Base-by-base conservation (phyloP, 163 green algal genomes). In the Scenedesmus sp. region DNA sequence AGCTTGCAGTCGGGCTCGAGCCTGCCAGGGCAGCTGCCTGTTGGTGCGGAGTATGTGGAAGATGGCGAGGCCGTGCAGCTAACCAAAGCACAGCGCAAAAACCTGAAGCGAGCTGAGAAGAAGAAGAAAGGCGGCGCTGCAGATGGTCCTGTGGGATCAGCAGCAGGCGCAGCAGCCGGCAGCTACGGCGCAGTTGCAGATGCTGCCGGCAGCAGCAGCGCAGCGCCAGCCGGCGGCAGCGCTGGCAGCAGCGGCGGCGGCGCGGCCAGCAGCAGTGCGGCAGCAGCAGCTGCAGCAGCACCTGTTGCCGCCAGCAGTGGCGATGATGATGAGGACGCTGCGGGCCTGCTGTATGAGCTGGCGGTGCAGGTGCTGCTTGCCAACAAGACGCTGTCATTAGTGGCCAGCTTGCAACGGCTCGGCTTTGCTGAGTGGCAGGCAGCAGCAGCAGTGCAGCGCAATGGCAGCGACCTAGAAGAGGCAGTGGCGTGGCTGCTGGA, bases 1-100 rank as follows among this genome's bases (percentile, higher is more conserved):
- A 81, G 55, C 64, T 55, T 91, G 34, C 84, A 79, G 62, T 57
- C 59, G n/a, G 84, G 34, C 66, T n/a, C 70, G 0, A 79, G 70
- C 5, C 81, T 86, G 23, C 81, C 18, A 18, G 54, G 55, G 2
- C 86, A 84, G 86, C 64, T 85, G 62, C 87, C 86, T 10, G 93
- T 96, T 62, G 94, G 94, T 2, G 86, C 91, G 8, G 94, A 94
- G 56, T 93, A 93, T 23, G 73, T 82, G 59, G 88, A 93, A n/a
- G 91, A 94, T 3, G 91, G 60, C 0, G 90, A 93, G 87, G 88
- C 93, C 46, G 91, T 73, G 4, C 94, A 93, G 85, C 94, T 97
- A 1, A 96, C 92, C 13, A 97, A 97, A 55, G 93, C 96, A 34
- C 95, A 97, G 92, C 91, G 93, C 8, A 97, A 97, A 91, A 98